phyloP scores from a whole-genome alignment of 805 yeast species.

The Yarrowia keelungensis region DNA sequence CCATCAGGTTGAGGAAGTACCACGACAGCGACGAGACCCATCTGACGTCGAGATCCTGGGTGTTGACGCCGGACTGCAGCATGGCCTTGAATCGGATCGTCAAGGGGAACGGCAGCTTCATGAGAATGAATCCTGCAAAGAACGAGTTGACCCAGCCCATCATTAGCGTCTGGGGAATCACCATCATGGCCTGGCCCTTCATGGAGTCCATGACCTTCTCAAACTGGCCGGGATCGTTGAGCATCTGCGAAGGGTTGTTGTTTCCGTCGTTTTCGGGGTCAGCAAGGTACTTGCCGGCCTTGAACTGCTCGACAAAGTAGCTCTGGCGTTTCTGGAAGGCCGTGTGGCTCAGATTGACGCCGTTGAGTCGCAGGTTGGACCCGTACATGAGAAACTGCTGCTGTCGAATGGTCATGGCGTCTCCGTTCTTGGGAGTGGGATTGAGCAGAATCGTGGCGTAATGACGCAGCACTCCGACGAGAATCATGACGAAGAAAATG shows the following conservation, averaged over 20 bases:
- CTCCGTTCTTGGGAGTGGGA: conserved; percentile 62
- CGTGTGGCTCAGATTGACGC: conserved; percentile 57
- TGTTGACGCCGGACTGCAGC: conserved; percentile 86
- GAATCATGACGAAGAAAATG: conserved; percentile 85
- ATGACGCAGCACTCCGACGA: conserved; percentile 81
- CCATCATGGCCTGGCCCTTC: conserved; percentile 80
- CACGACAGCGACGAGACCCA: conserved; percentile 95
- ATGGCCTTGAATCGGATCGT: conserved; percentile 89
- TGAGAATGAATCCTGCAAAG: conserved; percentile 87
- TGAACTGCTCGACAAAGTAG: conserved; percentile 57
- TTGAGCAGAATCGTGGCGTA: conserved; percentile 67
- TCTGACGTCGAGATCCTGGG: conserved; percentile 84
- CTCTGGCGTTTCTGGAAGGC: conserved; percentile 64
- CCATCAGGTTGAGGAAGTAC: conserved; percentile 89
- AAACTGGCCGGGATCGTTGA: conserved; percentile 71
- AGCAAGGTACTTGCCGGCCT: conserved; percentile 63
- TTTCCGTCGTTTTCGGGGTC: conserved; percentile 53
- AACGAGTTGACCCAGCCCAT: conserved; percentile 97
- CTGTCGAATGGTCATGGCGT: conserved; percentile 62
- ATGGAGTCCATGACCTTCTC: conserved; percentile 80
- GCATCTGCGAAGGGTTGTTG: conserved; percentile 57
- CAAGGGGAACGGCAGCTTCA: conserved; percentile 89
- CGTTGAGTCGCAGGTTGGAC: conserved; percentile 62
- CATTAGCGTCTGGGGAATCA: conserved; percentile 88
- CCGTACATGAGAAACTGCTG: conserved; percentile 69